Evolutionary conservation across 129 eudicot genomes (phyloP).

Genomic region (Lactuca saligna): DNA sequence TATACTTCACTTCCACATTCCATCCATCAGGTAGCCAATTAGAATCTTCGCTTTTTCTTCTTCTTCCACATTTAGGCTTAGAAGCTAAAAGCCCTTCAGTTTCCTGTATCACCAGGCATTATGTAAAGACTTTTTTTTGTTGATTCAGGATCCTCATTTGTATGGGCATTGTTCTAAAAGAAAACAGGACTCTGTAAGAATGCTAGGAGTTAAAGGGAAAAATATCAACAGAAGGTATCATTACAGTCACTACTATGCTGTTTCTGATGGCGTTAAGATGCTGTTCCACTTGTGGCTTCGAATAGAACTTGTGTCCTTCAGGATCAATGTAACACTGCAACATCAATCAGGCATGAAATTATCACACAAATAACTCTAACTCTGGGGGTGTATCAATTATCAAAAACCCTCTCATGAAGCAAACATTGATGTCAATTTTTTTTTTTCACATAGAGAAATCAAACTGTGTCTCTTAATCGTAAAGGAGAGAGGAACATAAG

Average conservation of each 20-base stretch:
- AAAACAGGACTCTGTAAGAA: slow-evolving; percentile 5
- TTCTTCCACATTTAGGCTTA: background rate
- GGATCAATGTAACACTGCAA: slow-evolving; percentile 51
- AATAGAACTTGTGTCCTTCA: slow-evolving; percentile 45
- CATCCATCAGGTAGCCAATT: slow-evolving; percentile 75
- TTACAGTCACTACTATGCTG: slow-evolving; percentile 26
- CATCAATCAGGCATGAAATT: background rate
- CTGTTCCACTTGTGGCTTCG: slow-evolving; percentile 48
- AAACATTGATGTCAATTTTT: background rate
- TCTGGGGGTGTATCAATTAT: background rate
- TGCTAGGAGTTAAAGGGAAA: background rate
- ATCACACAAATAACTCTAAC: background rate
- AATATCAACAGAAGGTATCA: slow-evolving; percentile 14
- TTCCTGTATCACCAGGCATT: slow-evolving; percentile 29
- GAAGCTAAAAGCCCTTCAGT: slow-evolving; percentile 15
- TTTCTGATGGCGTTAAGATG: slow-evolving; percentile 31
- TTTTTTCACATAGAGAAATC: background rate
- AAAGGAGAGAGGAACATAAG: background rate
- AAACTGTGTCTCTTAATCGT: background rate
- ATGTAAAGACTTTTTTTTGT: background rate
- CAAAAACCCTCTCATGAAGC: background rate
- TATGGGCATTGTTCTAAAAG: slow-evolving; percentile 28
- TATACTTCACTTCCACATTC: slow-evolving; percentile 45
- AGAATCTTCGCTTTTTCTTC: slow-evolving; percentile 27
- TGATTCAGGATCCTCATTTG: slow-evolving; percentile 25